Evolutionary conservation across 1,284 basidiomycete genomes (phyloP).

Genomic region (Heterobasidion irregulare): DNA sequence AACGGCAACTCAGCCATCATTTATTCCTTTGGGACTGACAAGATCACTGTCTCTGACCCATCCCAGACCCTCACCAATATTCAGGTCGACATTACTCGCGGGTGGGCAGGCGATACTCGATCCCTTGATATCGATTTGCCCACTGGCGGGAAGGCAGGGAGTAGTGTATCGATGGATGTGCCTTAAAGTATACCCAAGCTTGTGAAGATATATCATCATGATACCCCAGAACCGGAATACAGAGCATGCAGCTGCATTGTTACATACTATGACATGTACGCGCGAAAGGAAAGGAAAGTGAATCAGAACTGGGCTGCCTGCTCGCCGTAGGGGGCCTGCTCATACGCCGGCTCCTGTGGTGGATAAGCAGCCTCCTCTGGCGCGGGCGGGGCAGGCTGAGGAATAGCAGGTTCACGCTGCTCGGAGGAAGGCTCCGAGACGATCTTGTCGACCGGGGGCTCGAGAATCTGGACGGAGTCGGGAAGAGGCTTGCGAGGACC

Average conservation of each 20-base stretch:
- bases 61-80: slow-evolving; percentile 25
- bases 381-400: slow-evolving; percentile 34
- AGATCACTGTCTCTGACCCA: slow-evolving; percentile 52
- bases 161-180: too few relatives aligned
- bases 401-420: slow-evolving; percentile 58
- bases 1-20: slow-evolving; percentile 36
- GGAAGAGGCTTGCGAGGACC: slow-evolving; percentile 95
- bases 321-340: slow-evolving; percentile 21
- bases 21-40: slow-evolving; percentile 30
- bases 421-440: slow-evolving; percentile 76
- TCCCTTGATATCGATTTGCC: too few relatives aligned
- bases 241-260: too few relatives aligned
- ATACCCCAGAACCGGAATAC: too few relatives aligned
- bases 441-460: slow-evolving; percentile 77
- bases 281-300: too few relatives aligned
- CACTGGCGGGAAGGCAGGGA: too few relatives aligned
- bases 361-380: slow-evolving; percentile 41
- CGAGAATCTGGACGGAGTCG: slow-evolving; percentile 88
- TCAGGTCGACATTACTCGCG: too few relatives aligned
- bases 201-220: too few relatives aligned
- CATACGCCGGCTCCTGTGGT: slow-evolving; percentile 26
- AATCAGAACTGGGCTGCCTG: slow-evolving; percentile 23
- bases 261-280: too few relatives aligned
- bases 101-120: too few relatives aligned
- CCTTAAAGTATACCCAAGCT: too few relatives aligned